Evolutionary conservation across 2,329 filamentous ascomycete species (phyloP).

Genomic region (Beauveria varroae): DNA sequence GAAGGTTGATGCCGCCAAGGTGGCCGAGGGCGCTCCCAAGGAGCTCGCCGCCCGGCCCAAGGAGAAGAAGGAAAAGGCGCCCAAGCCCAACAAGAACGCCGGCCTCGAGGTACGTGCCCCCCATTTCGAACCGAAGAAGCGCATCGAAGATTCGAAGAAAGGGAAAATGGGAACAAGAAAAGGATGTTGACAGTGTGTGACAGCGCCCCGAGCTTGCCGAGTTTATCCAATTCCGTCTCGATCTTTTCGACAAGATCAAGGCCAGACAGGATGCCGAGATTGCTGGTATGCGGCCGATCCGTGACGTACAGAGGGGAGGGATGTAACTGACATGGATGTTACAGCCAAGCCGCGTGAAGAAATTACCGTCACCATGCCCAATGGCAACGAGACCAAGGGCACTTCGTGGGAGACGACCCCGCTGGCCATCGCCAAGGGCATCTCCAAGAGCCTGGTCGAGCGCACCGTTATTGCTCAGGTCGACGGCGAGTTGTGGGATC

Average conservation of each 20-base stretch:
- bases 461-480: slow-evolving; percentile 81
- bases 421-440: slow-evolving; percentile 65
- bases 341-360: slow-evolving; percentile 59
- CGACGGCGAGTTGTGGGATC: slow-evolving; percentile 82
- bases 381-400: slow-evolving; percentile 63
- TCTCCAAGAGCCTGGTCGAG: slow-evolving; percentile 78
- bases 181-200: slow-evolving; percentile 17
- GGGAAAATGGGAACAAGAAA: not conserved
- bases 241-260: slow-evolving; percentile 84
- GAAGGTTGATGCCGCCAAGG: slow-evolving; percentile 27
- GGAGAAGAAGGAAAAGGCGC: slow-evolving; percentile 24
- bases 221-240: slow-evolving; percentile 76
- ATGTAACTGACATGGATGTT: slow-evolving; percentile 29
- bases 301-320: not conserved
- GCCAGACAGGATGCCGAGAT: slow-evolving; percentile 73
- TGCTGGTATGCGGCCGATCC: slow-evolving; percentile 25
- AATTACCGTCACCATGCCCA: slow-evolving; percentile 66
- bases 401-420: slow-evolving; percentile 92
- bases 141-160: slow-evolving; percentile 13
- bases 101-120: slow-evolving; percentile 36
- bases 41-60: slow-evolving; percentile 29
- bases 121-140: slow-evolving; percentile 8
- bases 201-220: slow-evolving; percentile 50
- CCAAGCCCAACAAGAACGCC: slow-evolving; percentile 54
- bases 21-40: slow-evolving; percentile 26